Evolutionary conservation across 345 rosid genomes (phyloP).

Genomic region (Sapria himalayana): DNA sequence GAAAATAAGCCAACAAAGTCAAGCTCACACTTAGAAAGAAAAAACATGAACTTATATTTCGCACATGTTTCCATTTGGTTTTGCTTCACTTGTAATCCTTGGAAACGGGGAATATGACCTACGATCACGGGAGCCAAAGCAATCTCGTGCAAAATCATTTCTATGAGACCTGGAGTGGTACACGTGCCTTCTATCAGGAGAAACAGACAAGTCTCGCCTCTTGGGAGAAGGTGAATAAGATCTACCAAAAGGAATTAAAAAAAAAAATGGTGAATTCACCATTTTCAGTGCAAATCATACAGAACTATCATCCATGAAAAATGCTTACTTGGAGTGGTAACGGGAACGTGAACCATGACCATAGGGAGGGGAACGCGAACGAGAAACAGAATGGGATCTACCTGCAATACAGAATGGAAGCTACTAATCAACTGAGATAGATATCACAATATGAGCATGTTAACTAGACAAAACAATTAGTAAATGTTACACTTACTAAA

Average conservation of each 20-base stretch:
- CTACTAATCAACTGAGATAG: not conserved
- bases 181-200: slow-evolving; percentile 50
- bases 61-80: slow-evolving; percentile 24
- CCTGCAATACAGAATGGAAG: not conserved
- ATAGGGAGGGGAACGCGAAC: slow-evolving; percentile 50
- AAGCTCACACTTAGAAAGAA: not conserved
- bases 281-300: not conserved
- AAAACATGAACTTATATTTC: slow-evolving; percentile 25
- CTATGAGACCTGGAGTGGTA: slow-evolving; percentile 51
- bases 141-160: slow-evolving; percentile 55
- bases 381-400: slow-evolving; percentile 53
- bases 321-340: slow-evolving; percentile 66
- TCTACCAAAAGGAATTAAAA: slow-evolving; percentile 16
- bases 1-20: no score
- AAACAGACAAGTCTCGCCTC: slow-evolving; percentile 36
- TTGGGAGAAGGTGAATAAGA: slow-evolving; percentile 70
- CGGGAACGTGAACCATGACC: slow-evolving; percentile 54
- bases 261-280: not conserved
- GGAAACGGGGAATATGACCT: slow-evolving; percentile 53
- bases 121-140: slow-evolving; percentile 20
- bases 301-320: not conserved
- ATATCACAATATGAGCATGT: not conserved
- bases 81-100: slow-evolving; percentile 16
- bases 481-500: not conserved
- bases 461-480: not conserved